A percentile compares a stretch with the other conserved stretches of the same genome.
phyloP scores from a whole-genome alignment of 495 filamentous ascomycete genomes.

The Penicillium argentinense region DNA sequence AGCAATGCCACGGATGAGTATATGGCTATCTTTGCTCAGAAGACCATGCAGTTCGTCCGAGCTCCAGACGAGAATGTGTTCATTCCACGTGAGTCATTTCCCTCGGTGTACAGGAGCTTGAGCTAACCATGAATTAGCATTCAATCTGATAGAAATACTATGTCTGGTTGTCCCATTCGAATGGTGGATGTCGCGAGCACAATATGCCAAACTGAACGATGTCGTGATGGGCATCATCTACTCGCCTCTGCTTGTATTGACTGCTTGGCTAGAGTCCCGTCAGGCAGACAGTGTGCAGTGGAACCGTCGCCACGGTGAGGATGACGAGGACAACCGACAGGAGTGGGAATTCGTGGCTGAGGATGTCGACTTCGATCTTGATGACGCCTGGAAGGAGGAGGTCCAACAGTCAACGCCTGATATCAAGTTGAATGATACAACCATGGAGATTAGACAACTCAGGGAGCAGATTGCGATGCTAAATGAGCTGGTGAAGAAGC shows the following conservation, averaged over 20 bases:
- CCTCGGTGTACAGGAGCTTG: background rate
- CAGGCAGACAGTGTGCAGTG: conserved; percentile 63
- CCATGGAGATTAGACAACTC: conserved; percentile 66
- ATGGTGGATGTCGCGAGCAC: conserved; percentile 79
- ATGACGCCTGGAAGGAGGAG: conserved; percentile 78
- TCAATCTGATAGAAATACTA: conserved; percentile 91
- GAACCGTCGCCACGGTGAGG: conserved; percentile 77
- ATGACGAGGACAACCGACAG: conserved; percentile 84
- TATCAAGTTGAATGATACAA: conserved; percentile 68
- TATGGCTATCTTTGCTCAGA: conserved; percentile 84
- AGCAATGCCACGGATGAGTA: conserved; percentile 94
- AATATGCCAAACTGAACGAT: conserved; percentile 81
- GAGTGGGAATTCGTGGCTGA: conserved; percentile 87
- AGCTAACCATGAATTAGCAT: conserved; percentile 42
- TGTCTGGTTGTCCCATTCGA: conserved; percentile 79
- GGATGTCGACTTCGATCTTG: conserved; percentile 72
- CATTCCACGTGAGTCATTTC: conserved; percentile 67
- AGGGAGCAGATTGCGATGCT: conserved; percentile 67
- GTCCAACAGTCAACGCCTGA: conserved; percentile 74
- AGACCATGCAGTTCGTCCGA: conserved; percentile 93
- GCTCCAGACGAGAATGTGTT: conserved; percentile 98
- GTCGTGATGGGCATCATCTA: conserved; percentile 85
- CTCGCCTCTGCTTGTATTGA: conserved; percentile 76
- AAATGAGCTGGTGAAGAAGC: conserved; percentile 55
- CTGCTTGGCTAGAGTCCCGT: conserved; percentile 71